A percentile compares a stretch with the other conserved stretches of the same genome.
These are phyloP conservation scores for Sordariomycetes sp. DNA, from an alignment of 2,329 filamentous ascomycete genomes.

Conservation along the genomic window DNA sequence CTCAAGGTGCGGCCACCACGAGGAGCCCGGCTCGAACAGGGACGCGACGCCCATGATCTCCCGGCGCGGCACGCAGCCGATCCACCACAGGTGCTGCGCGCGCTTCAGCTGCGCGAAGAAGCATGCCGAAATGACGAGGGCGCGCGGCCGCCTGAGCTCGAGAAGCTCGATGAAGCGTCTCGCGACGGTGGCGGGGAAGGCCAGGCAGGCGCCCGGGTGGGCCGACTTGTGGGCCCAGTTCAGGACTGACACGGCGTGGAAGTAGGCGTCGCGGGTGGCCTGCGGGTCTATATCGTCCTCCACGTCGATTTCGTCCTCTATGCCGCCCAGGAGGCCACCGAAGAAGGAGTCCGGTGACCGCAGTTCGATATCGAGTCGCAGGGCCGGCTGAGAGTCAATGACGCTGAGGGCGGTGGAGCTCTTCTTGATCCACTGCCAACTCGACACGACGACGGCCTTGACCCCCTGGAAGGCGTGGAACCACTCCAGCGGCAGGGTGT, in stretches of 20 bases:
- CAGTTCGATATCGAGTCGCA: constrained; percentile 42
- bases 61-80: constrained; percentile 50
- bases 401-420: constrained; percentile 45
- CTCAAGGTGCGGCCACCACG: constrained; percentile 48
- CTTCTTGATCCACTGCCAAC: constrained; percentile 49
- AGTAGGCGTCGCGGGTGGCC: constrained; percentile 31
- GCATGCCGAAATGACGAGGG: constrained; percentile 49
- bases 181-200: constrained; percentile 52
- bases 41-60: constrained; percentile 52
- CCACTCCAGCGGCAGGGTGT: constrained; percentile 48
- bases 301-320: constrained; percentile 39
- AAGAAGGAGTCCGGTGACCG: constrained; percentile 41
- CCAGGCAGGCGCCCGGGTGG: constrained; percentile 41
- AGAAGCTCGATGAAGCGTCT: constrained; percentile 48
- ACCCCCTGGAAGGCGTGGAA: constrained; percentile 57
- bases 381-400: constrained; percentile 48
- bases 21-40: constrained; percentile 42
- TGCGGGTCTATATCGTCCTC: constrained; percentile 16
- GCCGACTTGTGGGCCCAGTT: constrained; percentile 54
- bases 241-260: constrained; percentile 50
- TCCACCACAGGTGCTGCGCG: constrained; percentile 54
- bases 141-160: constrained; percentile 43
- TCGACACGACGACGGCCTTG: constrained; percentile 49
- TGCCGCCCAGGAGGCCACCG: constrained; percentile 40
- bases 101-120: constrained; percentile 54